Conservation (phyloP, 257 asterid species). For the Phtheirospermum japonicum region DNA sequence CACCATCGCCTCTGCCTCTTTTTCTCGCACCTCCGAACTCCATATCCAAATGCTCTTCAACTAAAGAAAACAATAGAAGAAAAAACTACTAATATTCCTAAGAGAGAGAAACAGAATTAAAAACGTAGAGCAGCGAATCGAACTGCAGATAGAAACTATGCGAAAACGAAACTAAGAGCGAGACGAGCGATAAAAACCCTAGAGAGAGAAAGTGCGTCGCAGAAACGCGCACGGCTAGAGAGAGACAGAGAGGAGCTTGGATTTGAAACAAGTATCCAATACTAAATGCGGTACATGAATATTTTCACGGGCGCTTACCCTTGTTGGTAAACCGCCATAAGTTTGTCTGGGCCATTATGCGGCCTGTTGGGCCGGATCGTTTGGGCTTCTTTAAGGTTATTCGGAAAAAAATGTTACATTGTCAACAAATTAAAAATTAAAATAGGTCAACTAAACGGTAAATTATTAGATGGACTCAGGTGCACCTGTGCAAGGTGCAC, state of each 20-base stretch:
- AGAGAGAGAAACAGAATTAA: not conserved
- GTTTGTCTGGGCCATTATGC: not conserved
- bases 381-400: not conserved
- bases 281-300: constrained; percentile 3
- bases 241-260: constrained; percentile 14
- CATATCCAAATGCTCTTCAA: constrained; percentile 32
- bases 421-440: too few relatives aligned
- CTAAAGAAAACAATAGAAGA: not conserved
- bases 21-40: constrained; percentile 57
- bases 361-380: not conserved
- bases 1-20: constrained; percentile 50
- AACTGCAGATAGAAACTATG: not conserved
- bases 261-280: constrained; percentile 1
- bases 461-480: too few relatives aligned
- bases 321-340: not conserved
- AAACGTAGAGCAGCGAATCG: not conserved
- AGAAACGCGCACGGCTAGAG: constrained; percentile 3
- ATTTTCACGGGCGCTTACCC: constrained; percentile 13
- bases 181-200: constrained; percentile 30
- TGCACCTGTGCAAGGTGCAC: too few relatives aligned
- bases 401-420: too few relatives aligned
- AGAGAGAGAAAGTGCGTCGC: constrained; percentile 32
- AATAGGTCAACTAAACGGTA: too few relatives aligned
- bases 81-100: not conserved
- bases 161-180: constrained; percentile 11